phyloP scores from a whole-genome alignment of 1,284 basidiomycete species.

The Ganoderma leucocontextum region DNA sequence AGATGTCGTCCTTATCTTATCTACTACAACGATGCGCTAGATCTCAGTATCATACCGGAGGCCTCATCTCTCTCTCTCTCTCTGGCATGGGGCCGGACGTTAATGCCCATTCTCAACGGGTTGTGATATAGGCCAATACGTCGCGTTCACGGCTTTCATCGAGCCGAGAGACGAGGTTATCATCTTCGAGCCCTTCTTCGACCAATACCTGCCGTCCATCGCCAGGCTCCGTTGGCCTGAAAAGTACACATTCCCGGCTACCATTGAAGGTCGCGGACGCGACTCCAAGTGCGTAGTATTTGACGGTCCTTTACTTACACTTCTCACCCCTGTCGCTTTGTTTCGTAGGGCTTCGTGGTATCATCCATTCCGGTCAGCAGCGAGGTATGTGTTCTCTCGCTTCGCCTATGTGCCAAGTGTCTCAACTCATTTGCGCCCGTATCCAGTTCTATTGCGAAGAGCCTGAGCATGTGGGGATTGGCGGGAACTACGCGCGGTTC shows the following conservation, averaged over 20 bases:
- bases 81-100: no score
- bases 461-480: slow-evolving; percentile 85
- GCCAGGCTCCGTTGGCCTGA: slow-evolving; percentile 81
- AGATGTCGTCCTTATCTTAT: no score
- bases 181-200: slow-evolving; percentile 97
- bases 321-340: background rate
- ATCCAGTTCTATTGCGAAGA: slow-evolving; percentile 88
- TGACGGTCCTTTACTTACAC: background rate
- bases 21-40: no score
- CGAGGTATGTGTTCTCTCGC: slow-evolving; percentile 60
- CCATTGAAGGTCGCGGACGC: slow-evolving; percentile 78
- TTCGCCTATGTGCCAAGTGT: background rate
- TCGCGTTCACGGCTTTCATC: slow-evolving; percentile 87
- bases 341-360: slow-evolving; percentile 81
- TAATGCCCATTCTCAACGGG: no score
- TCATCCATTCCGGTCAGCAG: slow-evolving; percentile 93
- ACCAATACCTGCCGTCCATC: slow-evolving; percentile 93
- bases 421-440: no score
- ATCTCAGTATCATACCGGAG: no score
- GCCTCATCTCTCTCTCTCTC: no score
- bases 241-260: slow-evolving; percentile 81
- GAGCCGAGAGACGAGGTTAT: slow-evolving; percentile 95
- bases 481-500: slow-evolving; percentile 87
- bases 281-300: slow-evolving; percentile 78
- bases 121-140: slow-evolving; percentile 76